Percentiles rank a stretch among this genome's conserved stretches.
phyloP scores from a whole-genome alignment of 768 basidiomycete genomes.

The Boletus pseudo-olivaceus region DNA sequence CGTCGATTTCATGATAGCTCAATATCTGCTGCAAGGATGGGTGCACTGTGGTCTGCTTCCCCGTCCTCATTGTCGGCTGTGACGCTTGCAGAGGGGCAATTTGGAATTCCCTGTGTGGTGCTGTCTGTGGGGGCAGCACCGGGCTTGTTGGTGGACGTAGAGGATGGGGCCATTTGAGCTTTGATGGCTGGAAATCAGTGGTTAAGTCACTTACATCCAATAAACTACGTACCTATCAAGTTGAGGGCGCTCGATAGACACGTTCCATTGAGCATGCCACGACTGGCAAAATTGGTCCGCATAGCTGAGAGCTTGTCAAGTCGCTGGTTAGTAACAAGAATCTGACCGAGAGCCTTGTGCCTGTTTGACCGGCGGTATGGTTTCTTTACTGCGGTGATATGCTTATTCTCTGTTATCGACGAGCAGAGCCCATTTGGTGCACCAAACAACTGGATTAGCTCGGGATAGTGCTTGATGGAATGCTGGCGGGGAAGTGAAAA shows the following conservation, averaged over 20 bases:
- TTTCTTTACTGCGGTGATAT: constrained; percentile 36
- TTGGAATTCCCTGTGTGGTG: too few species aligned
- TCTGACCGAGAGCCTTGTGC: constrained; percentile 26
- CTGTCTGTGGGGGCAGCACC: too few species aligned
- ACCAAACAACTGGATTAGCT: constrained; percentile 27
- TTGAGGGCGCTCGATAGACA: too few species aligned
- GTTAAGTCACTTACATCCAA: too few species aligned
- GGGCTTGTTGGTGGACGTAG: too few species aligned
- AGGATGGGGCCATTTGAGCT: background rate
- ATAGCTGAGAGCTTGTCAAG: too few species aligned
- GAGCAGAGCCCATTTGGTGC: constrained; percentile 36
- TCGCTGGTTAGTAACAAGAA: constrained; percentile 8
- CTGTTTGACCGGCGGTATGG: constrained; percentile 30
- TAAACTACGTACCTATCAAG: background rate
- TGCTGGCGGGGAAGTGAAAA: constrained; percentile 26
- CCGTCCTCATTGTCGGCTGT: background rate
- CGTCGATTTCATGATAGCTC: background rate
- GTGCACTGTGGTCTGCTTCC: background rate
- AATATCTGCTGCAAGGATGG: background rate
- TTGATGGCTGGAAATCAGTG: background rate
- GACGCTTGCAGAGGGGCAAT: background rate
- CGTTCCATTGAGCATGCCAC: too few species aligned
- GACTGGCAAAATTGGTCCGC: too few species aligned
- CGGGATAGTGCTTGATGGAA: constrained; percentile 29
- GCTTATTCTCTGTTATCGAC: constrained; percentile 35